Evolutionary conservation across 441 rosid genomes (phyloP).

Genomic region (Hura crepitans): DNA sequence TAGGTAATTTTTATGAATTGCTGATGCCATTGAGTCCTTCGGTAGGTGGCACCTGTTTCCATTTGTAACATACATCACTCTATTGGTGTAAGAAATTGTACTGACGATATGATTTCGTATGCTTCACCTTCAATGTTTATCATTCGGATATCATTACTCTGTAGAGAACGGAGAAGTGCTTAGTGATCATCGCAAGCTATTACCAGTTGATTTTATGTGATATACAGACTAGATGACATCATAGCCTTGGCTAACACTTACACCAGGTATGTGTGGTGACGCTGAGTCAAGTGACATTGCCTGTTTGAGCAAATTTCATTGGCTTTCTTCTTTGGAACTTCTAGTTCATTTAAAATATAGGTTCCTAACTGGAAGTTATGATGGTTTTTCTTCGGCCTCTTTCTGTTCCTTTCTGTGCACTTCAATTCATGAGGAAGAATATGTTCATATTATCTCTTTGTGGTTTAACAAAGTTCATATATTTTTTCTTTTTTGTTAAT

Average conservation of each 20-base stretch:
- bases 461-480: neutral
- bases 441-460: conserved; percentile 3
- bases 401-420: conserved; percentile 2
- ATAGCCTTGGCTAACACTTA: conserved; percentile 70
- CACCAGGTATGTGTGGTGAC: conserved; percentile 52
- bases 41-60: conserved; percentile 3
- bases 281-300: conserved; percentile 8
- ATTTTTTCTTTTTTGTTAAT: neutral
- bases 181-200: conserved; percentile 82
- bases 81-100: conserved; percentile 10
- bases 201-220: conserved; percentile 86
- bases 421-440: conserved; percentile 9
- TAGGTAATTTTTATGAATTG: conserved; percentile 42
- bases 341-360: neutral
- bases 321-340: conserved; percentile 8
- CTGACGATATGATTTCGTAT: conserved; percentile 5
- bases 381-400: neutral
- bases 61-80: neutral
- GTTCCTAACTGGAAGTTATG: neutral
- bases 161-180: conserved; percentile 86
- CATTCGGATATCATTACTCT: conserved; percentile 23
- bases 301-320: conserved; percentile 11
- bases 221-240: conserved; percentile 59
- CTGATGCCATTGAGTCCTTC: neutral
- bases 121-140: conserved; percentile 2